Evolutionary conservation across 2,329 filamentous ascomycete species (phyloP), one percentile per base, ranked within the genome.

Genomic region (Aspergillus aculeatus): DNA sequence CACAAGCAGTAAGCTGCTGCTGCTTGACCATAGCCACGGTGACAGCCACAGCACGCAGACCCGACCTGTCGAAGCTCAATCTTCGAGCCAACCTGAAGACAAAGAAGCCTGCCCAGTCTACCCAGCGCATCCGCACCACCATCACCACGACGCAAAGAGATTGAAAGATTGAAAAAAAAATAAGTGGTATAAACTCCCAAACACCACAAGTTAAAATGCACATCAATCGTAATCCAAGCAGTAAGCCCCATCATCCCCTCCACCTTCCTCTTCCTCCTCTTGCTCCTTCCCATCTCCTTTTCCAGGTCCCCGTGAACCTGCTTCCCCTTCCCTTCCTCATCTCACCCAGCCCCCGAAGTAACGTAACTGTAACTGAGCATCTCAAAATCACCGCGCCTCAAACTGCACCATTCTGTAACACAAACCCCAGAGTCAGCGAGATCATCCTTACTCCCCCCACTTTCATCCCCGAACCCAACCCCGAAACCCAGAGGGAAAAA

Each of bases 351-450:
- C 21, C 14, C 19, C 2, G 26, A 24, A 35, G 11, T 16, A 16
- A 12, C 32, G 4, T 16, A 23, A 23, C 23, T 23, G 23, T 4
- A 59, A 38, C 44, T 24, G 51, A n/a, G n/a, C 14, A 26, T 5
- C 7, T 7, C 23, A 2, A 29, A 23, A 41, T 83, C 78, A 98
- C 79, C 94, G 86, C 54, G 95, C 95, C 82, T 99, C 93, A 72
- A 99, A 98, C 80, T 99, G 95, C 54, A 98, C 93, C 93, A 98
- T 97, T 73, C 94, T 96, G 68, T 9, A 10, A 1, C 57, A 58
- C 4, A 49, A 35, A 10, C 19, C 14, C 49, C 54, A 55, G 52
- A 62, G 50, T 54, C n/a, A 54, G 6, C 50, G 56, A 29, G n/a
- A n/a, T n/a, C 10, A 19, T 49, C n/a, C n/a, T 11, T n/a, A n/a